A percentile compares a stretch with the other conserved stretches of the same genome.
These are phyloP conservation scores for Corymbia citriodora DNA, from an alignment of 441 rosid species.

Conservation along the genomic window DNA sequence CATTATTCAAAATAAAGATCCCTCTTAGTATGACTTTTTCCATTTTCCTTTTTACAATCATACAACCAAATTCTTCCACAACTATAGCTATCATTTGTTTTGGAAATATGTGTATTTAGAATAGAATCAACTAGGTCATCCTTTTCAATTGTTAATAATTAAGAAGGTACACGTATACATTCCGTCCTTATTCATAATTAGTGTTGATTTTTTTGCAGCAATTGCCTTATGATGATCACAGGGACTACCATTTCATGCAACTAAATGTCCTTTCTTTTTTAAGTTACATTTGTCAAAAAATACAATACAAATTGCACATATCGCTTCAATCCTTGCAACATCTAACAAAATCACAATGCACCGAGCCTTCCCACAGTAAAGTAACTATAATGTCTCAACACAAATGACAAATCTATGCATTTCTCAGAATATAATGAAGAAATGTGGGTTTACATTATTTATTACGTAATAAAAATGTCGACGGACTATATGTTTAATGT, in stretches of 20 bases:
- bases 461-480: not conserved
- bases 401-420: not conserved
- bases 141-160: not conserved
- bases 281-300: not conserved
- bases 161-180: not conserved
- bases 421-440: not conserved
- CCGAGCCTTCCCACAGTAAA: not conserved
- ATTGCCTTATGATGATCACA: not conserved
- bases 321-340: not conserved
- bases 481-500: not conserved
- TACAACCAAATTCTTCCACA: not conserved
- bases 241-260: not conserved
- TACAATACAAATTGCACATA: not conserved
- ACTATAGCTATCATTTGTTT: not conserved
- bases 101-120: not conserved
- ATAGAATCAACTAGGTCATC: not conserved
- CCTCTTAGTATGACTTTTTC: not conserved
- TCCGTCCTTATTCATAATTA: not conserved
- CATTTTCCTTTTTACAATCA: not conserved
- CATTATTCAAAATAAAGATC: not conserved
- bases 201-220: not conserved
- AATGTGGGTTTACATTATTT: not conserved
- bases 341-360: not conserved
- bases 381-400: not conserved
- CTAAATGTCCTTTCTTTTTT: not conserved